Conservation (phyloP, 495 filamentous ascomycete species). For the Aspergillus avenaceus region DNA sequence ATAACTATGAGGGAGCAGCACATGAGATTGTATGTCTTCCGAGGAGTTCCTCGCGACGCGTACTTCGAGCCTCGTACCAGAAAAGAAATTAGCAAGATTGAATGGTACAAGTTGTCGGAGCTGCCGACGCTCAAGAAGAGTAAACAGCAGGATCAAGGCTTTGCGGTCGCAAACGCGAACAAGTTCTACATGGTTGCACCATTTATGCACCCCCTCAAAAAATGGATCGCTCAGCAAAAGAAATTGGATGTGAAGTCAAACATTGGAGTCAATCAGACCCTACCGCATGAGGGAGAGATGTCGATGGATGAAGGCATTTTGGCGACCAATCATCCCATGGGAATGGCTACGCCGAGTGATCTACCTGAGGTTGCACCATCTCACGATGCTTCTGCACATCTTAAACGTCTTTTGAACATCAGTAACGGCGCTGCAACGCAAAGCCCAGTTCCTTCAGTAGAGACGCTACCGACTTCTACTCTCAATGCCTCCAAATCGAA, state of each 20-base stretch:
- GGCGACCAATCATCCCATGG: constrained; percentile 14
- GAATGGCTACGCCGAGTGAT: constrained; percentile 32
- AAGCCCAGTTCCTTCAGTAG: constrained; percentile 3
- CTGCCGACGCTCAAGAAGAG: constrained; percentile 75
- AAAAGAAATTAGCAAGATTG: constrained; percentile 95
- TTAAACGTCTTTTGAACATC: constrained; percentile 62
- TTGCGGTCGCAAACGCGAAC: constrained; percentile 58
- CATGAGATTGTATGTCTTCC: constrained; percentile 85
- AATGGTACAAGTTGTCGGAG: constrained; percentile 87
- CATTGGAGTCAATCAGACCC: constrained; percentile 10
- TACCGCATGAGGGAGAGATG: constrained; percentile 28
- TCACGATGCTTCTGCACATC: constrained; percentile 54
- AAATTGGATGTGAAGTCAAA: constrained; percentile 52
- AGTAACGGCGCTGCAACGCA: constrained; percentile 31
- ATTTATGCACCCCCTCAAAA: constrained; percentile 79
- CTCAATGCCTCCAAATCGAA: constrained; percentile 39
- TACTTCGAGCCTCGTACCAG: constrained; percentile 83
- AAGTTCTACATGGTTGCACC: constrained; percentile 98
- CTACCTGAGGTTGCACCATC: constrained; percentile 34
- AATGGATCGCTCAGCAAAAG: constrained; percentile 84
- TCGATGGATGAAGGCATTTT: constrained; percentile 33
- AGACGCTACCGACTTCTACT: constrained; percentile 9
- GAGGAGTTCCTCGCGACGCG: constrained; percentile 78
- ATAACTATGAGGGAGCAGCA: constrained; percentile 89
- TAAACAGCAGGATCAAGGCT: constrained; percentile 52